Evolutionary conservation across 2,329 filamentous ascomycete species (phyloP).

Genomic region (Diaporthe humulicola): DNA sequence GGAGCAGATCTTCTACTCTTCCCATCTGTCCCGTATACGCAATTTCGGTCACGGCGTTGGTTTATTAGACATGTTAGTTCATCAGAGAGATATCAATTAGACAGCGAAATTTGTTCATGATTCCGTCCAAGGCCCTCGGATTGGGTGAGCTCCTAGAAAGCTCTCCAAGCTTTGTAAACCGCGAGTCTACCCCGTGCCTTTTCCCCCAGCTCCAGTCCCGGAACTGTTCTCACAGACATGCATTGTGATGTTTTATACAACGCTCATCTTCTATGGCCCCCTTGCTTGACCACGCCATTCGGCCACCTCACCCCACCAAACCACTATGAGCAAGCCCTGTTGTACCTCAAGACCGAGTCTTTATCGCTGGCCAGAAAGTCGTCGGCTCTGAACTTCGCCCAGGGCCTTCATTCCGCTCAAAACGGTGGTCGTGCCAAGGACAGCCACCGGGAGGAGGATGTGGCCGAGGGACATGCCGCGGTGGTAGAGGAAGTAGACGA

Average conservation of each 20-base stretch:
- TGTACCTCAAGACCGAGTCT: neutral
- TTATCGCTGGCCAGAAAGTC: slow-evolving; percentile 79
- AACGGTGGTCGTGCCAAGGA: slow-evolving; percentile 80
- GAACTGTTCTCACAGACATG: slow-evolving; percentile 11
- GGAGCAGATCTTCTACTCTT: neutral
- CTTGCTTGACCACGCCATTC: neutral
- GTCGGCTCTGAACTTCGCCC: slow-evolving; percentile 90
- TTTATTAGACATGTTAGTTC: neutral
- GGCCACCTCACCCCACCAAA: neutral
- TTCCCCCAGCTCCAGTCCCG: slow-evolving; percentile 9
- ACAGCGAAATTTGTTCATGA: slow-evolving; percentile 5
- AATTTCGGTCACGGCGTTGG: neutral
- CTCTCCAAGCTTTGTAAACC: neutral
- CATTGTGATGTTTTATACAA: slow-evolving; percentile 37
- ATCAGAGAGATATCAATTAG: neutral
- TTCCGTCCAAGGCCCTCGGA: neutral
- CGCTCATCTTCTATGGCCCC: neutral
- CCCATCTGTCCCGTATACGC: neutral
- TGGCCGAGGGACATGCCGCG: slow-evolving; percentile 93
- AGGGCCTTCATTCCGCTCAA: slow-evolving; percentile 91
- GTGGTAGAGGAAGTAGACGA: slow-evolving; percentile 96
- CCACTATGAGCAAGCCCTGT: neutral
- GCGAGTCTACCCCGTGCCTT: slow-evolving; percentile 3
- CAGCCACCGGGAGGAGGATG: slow-evolving; percentile 78
- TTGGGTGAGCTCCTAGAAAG: neutral